Base-by-base conservation (phyloP, 495 filamentous ascomycete species). In the Entonaema liquescens region DNA sequence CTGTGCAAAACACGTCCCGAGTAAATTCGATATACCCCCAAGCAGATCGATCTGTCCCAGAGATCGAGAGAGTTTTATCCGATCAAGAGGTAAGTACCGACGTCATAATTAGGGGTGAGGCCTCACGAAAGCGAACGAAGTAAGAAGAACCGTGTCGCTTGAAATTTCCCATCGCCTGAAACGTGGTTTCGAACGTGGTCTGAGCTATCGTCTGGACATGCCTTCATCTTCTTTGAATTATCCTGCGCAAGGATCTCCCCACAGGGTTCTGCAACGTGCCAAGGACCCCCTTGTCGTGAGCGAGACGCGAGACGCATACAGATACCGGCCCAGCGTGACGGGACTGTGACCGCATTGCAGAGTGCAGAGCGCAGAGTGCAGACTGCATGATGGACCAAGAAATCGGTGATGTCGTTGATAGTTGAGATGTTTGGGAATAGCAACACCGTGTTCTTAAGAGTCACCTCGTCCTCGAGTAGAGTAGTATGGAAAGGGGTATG, bases 191-290 rank as follows among this genome's bases (percentile, higher is more conserved):
- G 59, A 63, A 68, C 65, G 59, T 68, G 38, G 47, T 44, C 21
- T 29, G 64, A 59, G 40, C 54, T 33, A 50, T 68, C 65, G 70
- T 68, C 59, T 65, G 50, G 65, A 68, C 70, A 68, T 68, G 60
- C 65, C 56, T 67, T 26, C 50, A 56, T 29, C 29, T 65, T 31
- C 29, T 60, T n/a, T 38, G 56, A 31, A 65, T 49, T 54, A 35
- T 36, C 49, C 23, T 28, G 70, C 60, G 65, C 59, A 52, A 65
- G 40, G 28, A 61, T 35, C 59, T 59, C 44, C 21, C 36, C 49
- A 40, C 65, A 68, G 60, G 70, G 59, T 65, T 47, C 55, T 72
- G 65, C 65, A 65, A 72, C 65, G 57, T 56, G 70, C 70, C 70
- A 72, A 72, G 60, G 28, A 25, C 15, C 47, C 60, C 60, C 65